Percentiles rank a stretch among this genome's conserved stretches.
phyloP scores from a whole-genome alignment of 2,329 filamentous ascomycete species.

The Apiospora aurea region DNA sequence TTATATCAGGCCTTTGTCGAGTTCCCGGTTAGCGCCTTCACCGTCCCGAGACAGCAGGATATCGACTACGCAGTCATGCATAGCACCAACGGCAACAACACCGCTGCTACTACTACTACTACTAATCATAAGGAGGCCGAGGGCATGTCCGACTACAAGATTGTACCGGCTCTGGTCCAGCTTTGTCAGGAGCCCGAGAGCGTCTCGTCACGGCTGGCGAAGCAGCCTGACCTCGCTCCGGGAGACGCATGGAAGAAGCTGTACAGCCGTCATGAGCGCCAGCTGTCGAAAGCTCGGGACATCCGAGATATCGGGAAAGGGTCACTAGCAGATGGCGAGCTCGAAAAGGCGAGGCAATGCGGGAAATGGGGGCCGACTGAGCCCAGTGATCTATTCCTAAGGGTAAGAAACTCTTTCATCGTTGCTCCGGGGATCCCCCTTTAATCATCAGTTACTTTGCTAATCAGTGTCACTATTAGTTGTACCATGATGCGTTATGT shows the following conservation, averaged over 20 bases:
- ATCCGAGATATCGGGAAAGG: constrained; percentile 33
- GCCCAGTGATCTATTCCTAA: constrained; percentile 73
- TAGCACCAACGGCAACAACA: not conserved
- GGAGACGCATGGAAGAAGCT: constrained; percentile 62
- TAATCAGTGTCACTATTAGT: constrained; percentile 42
- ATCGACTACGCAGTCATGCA: constrained; percentile 24
- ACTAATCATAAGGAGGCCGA: not conserved
- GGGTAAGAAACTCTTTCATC: too few relatives aligned
- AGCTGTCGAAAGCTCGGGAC: constrained; percentile 25
- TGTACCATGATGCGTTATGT: constrained; percentile 70
- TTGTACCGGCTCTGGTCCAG: constrained; percentile 55
- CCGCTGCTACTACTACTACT: not conserved
- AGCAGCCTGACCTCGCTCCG: constrained; percentile 59
- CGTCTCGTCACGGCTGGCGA: constrained; percentile 64
- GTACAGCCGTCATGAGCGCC: constrained; percentile 47
- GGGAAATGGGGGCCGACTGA: constrained; percentile 70
- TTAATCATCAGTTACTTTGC: too few relatives aligned
- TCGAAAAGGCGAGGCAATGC: constrained; percentile 64
- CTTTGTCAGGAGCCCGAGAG: constrained; percentile 61
- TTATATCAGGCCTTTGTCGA: constrained; percentile 41
- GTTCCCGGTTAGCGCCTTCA: constrained; percentile 41
- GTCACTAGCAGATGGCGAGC: constrained; percentile 45
- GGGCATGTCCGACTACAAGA: constrained; percentile 36
- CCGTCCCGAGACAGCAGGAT: constrained; percentile 35
- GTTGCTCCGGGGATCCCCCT: too few relatives aligned